phyloP scores from a whole-genome alignment of 192 early-diverging fungal species.

The Anaeromyces robustus region DNA sequence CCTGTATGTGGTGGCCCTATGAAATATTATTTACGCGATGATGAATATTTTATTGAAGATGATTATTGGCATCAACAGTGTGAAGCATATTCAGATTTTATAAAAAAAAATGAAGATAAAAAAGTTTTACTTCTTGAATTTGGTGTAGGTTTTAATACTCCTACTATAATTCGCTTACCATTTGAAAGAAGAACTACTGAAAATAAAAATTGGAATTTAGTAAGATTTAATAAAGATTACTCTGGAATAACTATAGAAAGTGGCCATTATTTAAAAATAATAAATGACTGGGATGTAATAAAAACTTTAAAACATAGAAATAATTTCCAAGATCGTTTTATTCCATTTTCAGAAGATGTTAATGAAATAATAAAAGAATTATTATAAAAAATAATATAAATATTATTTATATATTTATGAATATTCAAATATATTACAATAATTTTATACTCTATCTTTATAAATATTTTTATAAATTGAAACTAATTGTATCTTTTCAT shows the following conservation, averaged over 20 bases:
- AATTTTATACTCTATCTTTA: too few species aligned
- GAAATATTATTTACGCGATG: background rate
- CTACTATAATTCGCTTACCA: background rate
- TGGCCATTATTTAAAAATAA: background rate
- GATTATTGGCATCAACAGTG: background rate
- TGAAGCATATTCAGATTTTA: background rate
- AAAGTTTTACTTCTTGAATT: background rate
- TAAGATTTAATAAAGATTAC: background rate
- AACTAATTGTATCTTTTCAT: too few species aligned
- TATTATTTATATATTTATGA: too few species aligned
- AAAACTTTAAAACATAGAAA: background rate
- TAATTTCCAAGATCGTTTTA: background rate
- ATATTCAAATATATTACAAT: too few species aligned
- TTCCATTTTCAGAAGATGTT: background rate
- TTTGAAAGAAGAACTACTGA: background rate
- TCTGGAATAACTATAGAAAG: background rate
- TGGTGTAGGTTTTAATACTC: background rate
- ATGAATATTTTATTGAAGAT: background rate
- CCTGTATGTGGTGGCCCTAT: background rate
- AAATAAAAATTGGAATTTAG: background rate
- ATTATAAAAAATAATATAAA: too few species aligned
- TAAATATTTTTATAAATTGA: too few species aligned
- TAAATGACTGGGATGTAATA: background rate
- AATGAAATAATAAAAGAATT: background rate
- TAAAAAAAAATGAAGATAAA: background rate